Evolutionary conservation across 768 basidiomycete genomes (phyloP).

Genomic region (Rhodocollybia butyracea): DNA sequence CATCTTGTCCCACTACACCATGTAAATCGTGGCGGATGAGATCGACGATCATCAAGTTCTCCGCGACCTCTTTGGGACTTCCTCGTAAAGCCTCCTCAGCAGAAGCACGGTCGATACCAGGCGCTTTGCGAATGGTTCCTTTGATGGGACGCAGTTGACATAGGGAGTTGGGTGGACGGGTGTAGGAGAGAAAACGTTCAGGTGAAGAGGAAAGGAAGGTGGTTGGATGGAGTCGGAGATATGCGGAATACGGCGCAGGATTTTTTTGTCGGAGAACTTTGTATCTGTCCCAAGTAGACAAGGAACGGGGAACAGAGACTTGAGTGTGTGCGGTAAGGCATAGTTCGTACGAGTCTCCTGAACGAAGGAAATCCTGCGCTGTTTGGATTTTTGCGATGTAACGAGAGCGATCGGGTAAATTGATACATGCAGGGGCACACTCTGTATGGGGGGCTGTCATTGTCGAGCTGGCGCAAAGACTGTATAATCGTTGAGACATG

Average conservation of each 20-base stretch:
- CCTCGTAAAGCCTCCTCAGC: slow-evolving; percentile 63
- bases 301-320: slow-evolving; percentile 43
- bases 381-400: slow-evolving; percentile 70
- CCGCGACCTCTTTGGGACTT: slow-evolving; percentile 86
- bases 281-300: slow-evolving; percentile 72
- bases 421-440: slow-evolving; percentile 21
- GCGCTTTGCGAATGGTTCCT: slow-evolving; percentile 78
- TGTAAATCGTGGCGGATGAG: slow-evolving; percentile 92
- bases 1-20: slow-evolving; percentile 76
- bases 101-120: slow-evolving; percentile 57
- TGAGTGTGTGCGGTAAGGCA: slow-evolving; percentile 79
- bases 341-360: slow-evolving; percentile 91
- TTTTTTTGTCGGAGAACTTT: slow-evolving; percentile 69
- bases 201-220: slow-evolving; percentile 86
- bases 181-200: slow-evolving; percentile 85
- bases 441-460: neutral
- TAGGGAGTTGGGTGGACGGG: slow-evolving; percentile 55
- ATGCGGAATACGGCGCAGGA: slow-evolving; percentile 87
- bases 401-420: slow-evolving; percentile 50
- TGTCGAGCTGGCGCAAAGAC: slow-evolving; percentile 9
- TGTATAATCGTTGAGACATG: slow-evolving; percentile 30
- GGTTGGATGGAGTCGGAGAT: slow-evolving; percentile 71
- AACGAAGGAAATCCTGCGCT: slow-evolving; percentile 71
- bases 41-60: slow-evolving; percentile 98
- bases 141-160: slow-evolving; percentile 95